A percentile compares a stretch with the other conserved stretches of the same genome.
These are phyloP conservation scores for Triticum urartu DNA, from an alignment of 176 grass and related monocot species.

Conservation along the genomic window DNA sequence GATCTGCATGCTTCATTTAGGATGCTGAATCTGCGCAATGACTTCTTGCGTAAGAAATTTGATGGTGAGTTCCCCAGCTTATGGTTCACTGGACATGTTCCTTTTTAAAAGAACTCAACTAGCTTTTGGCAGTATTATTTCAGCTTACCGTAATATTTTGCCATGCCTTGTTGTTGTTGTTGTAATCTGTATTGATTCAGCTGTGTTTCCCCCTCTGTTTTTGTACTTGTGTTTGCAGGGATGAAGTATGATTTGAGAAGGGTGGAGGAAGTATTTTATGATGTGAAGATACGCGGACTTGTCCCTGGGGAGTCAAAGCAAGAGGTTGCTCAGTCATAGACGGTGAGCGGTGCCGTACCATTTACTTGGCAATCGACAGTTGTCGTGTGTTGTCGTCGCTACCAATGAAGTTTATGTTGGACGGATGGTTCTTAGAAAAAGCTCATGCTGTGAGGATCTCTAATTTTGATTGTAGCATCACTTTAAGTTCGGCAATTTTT, in stretches of 20 bases:
- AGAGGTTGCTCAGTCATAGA: conserved; percentile 30
- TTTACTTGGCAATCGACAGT: not conserved
- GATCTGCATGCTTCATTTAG: conserved; percentile 92
- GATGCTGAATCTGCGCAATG: conserved; percentile 93
- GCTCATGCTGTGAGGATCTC: not conserved
- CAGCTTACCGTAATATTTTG: not conserved
- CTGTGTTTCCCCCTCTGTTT: not conserved
- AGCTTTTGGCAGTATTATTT: not conserved
- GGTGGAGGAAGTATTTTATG: conserved; percentile 96
- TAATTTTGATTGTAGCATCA: too few species aligned
- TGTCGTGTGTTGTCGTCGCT: not conserved
- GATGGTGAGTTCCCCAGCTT: conserved; percentile 56
- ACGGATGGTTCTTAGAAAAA: not conserved
- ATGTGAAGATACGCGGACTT: conserved; percentile 92
- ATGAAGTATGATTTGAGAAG: conserved; percentile 98
- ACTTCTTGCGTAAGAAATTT: conserved; percentile 97
- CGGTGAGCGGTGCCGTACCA: not conserved
- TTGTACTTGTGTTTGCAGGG: conserved; percentile 37
- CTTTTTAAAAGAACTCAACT: not conserved
- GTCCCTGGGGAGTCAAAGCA: conserved; percentile 36
- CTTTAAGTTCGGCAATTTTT: not conserved
- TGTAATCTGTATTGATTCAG: not conserved
- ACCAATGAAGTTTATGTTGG: not conserved
- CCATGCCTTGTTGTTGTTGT: not conserved
- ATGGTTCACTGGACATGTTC: not conserved